phyloP scores from a whole-genome alignment of 2,329 filamentous ascomycete species.

The Trichoderma arundinaceum region DNA sequence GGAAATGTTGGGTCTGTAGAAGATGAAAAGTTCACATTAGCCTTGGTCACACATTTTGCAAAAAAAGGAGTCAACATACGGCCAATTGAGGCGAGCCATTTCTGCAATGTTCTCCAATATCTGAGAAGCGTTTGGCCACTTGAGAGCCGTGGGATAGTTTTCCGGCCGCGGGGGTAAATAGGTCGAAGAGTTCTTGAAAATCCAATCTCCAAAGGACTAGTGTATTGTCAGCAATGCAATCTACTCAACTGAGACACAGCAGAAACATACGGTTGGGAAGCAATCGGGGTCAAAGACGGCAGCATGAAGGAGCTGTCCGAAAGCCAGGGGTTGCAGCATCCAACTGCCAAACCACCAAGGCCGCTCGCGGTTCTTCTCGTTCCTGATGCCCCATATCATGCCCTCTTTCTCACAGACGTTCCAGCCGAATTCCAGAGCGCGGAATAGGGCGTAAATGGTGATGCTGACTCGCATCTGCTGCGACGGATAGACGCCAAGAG shows the following conservation, averaged over 20 bases:
- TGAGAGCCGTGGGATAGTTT: constrained; percentile 67
- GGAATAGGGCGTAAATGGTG: constrained; percentile 80
- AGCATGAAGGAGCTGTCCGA: constrained; percentile 77
- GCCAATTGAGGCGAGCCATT: constrained; percentile 84
- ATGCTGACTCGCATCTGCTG: constrained; percentile 74
- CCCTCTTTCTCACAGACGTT: constrained; percentile 80
- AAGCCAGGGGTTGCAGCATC: constrained; percentile 77
- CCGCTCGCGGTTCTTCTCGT: constrained; percentile 61
- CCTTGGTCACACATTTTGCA: not conserved
- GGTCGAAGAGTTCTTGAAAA: constrained; percentile 74
- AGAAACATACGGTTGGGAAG: constrained; percentile 62
- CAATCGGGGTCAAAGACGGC: constrained; percentile 79
- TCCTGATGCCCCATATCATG: constrained; percentile 65
- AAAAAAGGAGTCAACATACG: constrained; percentile 58
- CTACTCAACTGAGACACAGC: not conserved
- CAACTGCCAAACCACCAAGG: constrained; percentile 88
- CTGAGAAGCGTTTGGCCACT: constrained; percentile 77
- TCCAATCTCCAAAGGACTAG: constrained; percentile 48
- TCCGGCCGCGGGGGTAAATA: constrained; percentile 78
- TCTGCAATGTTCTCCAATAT: constrained; percentile 81
- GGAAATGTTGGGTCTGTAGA: constrained; percentile 71
- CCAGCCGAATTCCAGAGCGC: constrained; percentile 84
- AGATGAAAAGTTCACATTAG: not conserved
- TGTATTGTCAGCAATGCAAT: not conserved
- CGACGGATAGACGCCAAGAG: constrained; percentile 75